Base-by-base conservation (phyloP, 768 basidiomycete species). In the Russula ochroleuca region DNA sequence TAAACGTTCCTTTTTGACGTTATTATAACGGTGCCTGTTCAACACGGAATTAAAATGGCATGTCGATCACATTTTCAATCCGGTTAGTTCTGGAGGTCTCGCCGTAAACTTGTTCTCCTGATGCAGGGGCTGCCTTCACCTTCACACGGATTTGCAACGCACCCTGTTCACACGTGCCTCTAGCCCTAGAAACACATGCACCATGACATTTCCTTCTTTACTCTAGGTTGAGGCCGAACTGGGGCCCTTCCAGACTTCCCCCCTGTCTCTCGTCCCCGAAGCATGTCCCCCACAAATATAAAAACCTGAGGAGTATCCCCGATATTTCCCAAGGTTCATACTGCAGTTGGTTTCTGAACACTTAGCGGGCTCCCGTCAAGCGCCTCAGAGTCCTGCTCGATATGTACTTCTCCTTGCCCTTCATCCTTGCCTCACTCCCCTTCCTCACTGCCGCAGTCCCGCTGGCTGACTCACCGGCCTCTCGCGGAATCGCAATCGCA, bases 341-440 rank as follows among this genome's bases (percentile, higher is more conserved):
- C 14, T 13, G 14, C 6, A 13, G 21, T 33, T 8, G 4, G 33
- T 35, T 37, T 37, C 5, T 40, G 38, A 40, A 40, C n/a, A 5
- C 21, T 14, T 25, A 15, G 52, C 21, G 21, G 21, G 11, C 52
- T 38, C 35, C 6, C 3, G 8, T 33, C 13, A 21, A 23, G 35
- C 5, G 37, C 14, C 28, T 43, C 40, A 40, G 4, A 43, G 40
- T n/a, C 15, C 15, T 40, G 25, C 2, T 31, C 6, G 43, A 25
- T 1, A 63, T 63, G 55, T 37, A 35, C 49, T 50, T 63, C 48
- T 41, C 48, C 15, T 23, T 25, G 7, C 14, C 47, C 28, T 40
- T 63, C 48, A 41, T 63, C n/a, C 48, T 65, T n/a, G 47, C 48
- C 13, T 17, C 64, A 2, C 49, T 61, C n/a, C 48, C 64, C 9